Base-by-base conservation (phyloP, 129 eudicot genomes). In the Sambucus nigra region DNA sequence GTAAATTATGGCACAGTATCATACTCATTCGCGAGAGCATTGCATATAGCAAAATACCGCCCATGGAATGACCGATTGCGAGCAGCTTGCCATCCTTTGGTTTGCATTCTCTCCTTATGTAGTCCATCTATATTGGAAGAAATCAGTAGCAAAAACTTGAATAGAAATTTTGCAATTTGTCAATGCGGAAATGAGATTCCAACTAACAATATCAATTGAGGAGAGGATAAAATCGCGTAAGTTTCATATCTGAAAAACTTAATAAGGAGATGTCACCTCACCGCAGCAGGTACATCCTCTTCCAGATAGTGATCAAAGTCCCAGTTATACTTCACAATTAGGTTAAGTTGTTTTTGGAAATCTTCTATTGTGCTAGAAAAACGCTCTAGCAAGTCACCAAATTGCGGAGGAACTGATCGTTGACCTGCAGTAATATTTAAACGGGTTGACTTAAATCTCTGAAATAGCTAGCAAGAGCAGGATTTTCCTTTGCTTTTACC, bases 51-150 rank as follows among this genome's bases (percentile, higher is more conserved):
- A 84, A 61, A 47, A 84, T 84, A 53, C 94, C 94, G 16, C 94
- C 94, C 94, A 84, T 84, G 44, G 94, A 84, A 68, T 84, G 94
- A 53, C 94, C 94, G 61, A 84, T 76, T 38, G 88, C 94, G 57
- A 79, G 88, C 71, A 84, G 66, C 84, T 84, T 84, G 47, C 59
- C 87, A 68, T 84, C 88, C 49, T 71, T 71, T 5, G 94, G 88
- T 25, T 61, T 61, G 77, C 84, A 76, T 47, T 74, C 59, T 44
- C 39, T 70, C 32, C 69, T 66, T 60, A 84, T 72, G 64, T 84
- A 84, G 41, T 76, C 84, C 88, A 84, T 84, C 94, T 84, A 62
- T 54, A 70, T 42, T 26, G 13, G 19, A 17, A 63, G 19, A 50
- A 41, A 39, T 16, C 1, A 15, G 5, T 42, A 41, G 2, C 11